A percentile compares a stretch with the other conserved stretches of the same genome.
phyloP scores from a whole-genome alignment of 2,329 filamentous ascomycete species.

The Talaromyces sp. region DNA sequence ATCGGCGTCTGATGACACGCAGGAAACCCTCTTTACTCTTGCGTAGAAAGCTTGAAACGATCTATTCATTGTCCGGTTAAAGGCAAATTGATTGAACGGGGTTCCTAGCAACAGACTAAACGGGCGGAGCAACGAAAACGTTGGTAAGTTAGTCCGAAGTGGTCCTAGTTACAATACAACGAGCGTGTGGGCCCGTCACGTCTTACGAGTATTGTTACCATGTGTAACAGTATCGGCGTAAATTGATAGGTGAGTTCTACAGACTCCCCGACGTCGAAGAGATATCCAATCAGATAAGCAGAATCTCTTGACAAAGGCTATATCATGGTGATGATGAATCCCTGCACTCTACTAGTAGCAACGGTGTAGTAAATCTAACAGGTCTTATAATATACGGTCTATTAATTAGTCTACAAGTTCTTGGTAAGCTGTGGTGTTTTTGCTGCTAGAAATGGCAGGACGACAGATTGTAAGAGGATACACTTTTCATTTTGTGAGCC shows the following conservation, averaged over 20 bases:
- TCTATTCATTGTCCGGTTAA: not conserved
- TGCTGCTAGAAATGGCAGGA: not conserved
- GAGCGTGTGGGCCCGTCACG: not conserved
- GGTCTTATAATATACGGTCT: not conserved
- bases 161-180: not conserved
- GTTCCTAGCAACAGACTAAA: not conserved
- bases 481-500: not conserved
- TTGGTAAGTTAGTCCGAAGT: not conserved
- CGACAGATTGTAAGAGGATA: not conserved
- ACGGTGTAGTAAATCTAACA: not conserved
- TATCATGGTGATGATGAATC: not conserved
- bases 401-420: not conserved
- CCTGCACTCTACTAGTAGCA: not conserved
- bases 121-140: not conserved
- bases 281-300: not conserved
- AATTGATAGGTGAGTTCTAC: not conserved
- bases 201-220: not conserved
- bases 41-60: not conserved
- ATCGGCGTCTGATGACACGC: conserved; percentile 1
- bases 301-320: not conserved
- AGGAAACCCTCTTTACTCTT: not conserved
- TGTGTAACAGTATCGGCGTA: not conserved
- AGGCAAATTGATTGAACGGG: not conserved
- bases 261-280: not conserved
- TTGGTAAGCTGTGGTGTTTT: not conserved